phyloP scores from a whole-genome alignment of 441 rosid genomes.

The Pelargonium fulgidum region DNA sequence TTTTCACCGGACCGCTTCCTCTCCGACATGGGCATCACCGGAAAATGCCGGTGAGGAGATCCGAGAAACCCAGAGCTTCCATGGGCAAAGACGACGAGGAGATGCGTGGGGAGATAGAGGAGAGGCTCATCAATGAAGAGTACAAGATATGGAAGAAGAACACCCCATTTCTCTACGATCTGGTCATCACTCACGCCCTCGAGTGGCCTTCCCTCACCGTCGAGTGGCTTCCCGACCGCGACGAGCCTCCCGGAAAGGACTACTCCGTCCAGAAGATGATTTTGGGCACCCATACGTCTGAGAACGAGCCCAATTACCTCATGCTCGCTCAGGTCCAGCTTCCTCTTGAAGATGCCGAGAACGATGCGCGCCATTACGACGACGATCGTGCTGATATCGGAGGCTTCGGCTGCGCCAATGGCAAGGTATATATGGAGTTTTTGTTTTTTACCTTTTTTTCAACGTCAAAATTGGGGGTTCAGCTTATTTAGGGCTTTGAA shows the following conservation, averaged over 20 bases:
- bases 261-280: slow-evolving; percentile 93
- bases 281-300: slow-evolving; percentile 94
- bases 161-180: slow-evolving; percentile 84
- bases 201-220: slow-evolving; percentile 99
- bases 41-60: too few species aligned
- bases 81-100: slow-evolving; percentile 94
- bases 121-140: slow-evolving; percentile 83
- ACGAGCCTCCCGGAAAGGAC: slow-evolving; percentile 84
- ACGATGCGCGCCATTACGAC: slow-evolving; percentile 82
- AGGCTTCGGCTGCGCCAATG: slow-evolving; percentile 76
- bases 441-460: neutral
- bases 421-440: slow-evolving; percentile 63
- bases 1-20: too few species aligned
- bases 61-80: too few species aligned
- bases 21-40: too few species aligned
- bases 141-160: slow-evolving; percentile 98
- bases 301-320: slow-evolving; percentile 89
- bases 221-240: slow-evolving; percentile 87
- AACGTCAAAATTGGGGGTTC: too few species aligned
- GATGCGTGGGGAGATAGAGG: slow-evolving; percentile 84
- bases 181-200: slow-evolving; percentile 91
- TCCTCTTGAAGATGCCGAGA: slow-evolving; percentile 79
- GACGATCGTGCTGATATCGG: slow-evolving; percentile 82
- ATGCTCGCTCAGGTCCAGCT: slow-evolving; percentile 96
- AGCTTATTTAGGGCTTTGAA: too few species aligned